Percentiles rank a stretch among this genome's conserved stretches.
Evolutionary conservation across 176 grass and related monocot genomes (phyloP).

Genomic region (Echinochloa phyllopogon): DNA sequence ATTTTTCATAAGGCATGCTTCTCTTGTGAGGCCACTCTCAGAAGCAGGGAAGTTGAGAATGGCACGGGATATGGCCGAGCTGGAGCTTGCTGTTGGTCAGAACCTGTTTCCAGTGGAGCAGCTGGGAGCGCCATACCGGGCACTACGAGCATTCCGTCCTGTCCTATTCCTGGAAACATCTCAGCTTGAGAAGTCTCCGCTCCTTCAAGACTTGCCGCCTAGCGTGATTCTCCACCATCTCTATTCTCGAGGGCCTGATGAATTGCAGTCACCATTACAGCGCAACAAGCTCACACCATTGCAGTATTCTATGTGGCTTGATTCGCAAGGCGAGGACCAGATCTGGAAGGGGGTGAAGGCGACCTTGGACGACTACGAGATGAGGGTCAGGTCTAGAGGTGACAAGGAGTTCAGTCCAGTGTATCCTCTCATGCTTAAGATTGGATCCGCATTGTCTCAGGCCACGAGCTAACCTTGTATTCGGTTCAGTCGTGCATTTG

Average conservation of each 20-base stretch:
- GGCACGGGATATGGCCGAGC: constrained; percentile 97
- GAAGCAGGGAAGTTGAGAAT: constrained; percentile 95
- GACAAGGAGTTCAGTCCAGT: constrained; percentile 90
- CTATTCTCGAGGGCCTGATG: constrained; percentile 85
- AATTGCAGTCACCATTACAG: constrained; percentile 89
- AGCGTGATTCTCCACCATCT: constrained; percentile 94
- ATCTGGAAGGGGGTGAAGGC: constrained; percentile 96
- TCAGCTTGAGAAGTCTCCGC: constrained; percentile 75
- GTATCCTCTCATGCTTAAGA: constrained; percentile 89
- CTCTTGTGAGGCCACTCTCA: constrained; percentile 93
- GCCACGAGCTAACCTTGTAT: constrained; percentile 19
- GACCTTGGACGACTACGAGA: constrained; percentile 88
- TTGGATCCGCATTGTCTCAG: constrained; percentile 66
- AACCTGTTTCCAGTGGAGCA: constrained; percentile 98
- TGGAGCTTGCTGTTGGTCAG: constrained; percentile 88
- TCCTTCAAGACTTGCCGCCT: constrained; percentile 76
- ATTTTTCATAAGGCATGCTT: constrained; percentile 97
- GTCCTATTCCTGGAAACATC: constrained; percentile 90
- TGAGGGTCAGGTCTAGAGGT: constrained; percentile 63
- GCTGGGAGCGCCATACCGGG: constrained; percentile 86
- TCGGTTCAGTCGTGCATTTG: constrained; percentile 11
- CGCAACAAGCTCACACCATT: constrained; percentile 76
- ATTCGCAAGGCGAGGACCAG: constrained; percentile 89
- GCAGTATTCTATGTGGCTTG: constrained; percentile 94
- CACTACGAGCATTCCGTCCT: constrained; percentile 83